phyloP scores from a whole-genome alignment of 1,139 yeast species.

The Pneumocystis wakefieldiae region DNA sequence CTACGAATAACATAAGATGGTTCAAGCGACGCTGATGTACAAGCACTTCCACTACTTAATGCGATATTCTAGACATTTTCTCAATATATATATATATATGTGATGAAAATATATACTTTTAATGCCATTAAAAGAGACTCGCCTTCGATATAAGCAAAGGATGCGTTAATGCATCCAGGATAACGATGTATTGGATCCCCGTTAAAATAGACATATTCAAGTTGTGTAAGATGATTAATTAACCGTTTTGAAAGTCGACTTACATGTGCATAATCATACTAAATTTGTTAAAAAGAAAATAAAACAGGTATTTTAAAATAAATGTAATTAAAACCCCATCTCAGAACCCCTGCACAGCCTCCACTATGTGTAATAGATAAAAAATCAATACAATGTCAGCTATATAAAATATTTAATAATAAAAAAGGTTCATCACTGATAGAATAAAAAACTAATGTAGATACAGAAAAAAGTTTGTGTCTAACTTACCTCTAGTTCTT shows the following conservation, averaged over 20 bases:
- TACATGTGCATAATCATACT: conserved; percentile 58
- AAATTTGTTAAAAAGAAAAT: background rate
- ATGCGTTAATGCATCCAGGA: conserved; percentile 89
- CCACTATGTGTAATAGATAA: background rate
- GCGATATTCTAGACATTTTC: conserved; percentile 52
- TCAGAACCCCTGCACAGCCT: conserved; percentile 12
- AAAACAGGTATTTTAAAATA: conserved; percentile 5
- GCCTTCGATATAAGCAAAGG: conserved; percentile 96
- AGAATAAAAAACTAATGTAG: background rate
- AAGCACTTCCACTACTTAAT: conserved; percentile 92
- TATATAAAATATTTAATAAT: background rate
- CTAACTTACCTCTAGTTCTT: conserved; percentile 40
- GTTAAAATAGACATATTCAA: conserved; percentile 79
- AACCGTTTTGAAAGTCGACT: conserved; percentile 55
- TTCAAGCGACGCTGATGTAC: conserved; percentile 95
- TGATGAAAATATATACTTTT: conserved; percentile 26
- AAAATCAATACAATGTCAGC: conserved; percentile 1
- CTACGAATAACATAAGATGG: conserved; percentile 96
- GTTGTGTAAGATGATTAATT: conserved; percentile 53
- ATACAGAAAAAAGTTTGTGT: background rate
- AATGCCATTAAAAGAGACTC: conserved; percentile 94
- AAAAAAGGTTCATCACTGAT: background rate
- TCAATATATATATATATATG: background rate
- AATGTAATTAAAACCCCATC: conserved; percentile 1
- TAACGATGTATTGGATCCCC: conserved; percentile 65